Percentiles rank a stretch among this genome's conserved stretches.
Evolutionary conservation across 331 rosid species (phyloP).

Genomic region (Cydonia oblonga): DNA sequence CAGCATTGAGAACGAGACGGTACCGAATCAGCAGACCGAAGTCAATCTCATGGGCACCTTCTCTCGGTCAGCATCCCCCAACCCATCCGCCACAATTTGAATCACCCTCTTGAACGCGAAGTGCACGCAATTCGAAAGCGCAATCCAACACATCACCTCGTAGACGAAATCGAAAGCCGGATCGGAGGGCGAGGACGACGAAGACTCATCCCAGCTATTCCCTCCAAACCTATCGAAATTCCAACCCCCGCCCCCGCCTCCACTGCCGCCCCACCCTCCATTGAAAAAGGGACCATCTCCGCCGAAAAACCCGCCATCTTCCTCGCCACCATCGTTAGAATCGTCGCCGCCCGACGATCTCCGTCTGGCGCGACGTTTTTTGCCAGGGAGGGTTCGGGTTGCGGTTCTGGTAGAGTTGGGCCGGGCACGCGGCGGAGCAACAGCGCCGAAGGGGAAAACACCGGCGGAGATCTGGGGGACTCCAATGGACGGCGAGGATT

Average conservation of each 20-base stretch:
- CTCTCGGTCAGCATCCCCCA: conserved; percentile 48
- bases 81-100: conserved; percentile 38
- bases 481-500: conserved; percentile 16
- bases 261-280: conserved; percentile 33
- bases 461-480: conserved; percentile 41
- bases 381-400: conserved; percentile 44
- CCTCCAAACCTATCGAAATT: conserved; percentile 66
- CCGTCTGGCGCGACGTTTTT: conserved; percentile 57
- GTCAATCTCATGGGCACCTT: conserved; percentile 46
- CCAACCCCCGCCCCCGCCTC: conserved; percentile 56
- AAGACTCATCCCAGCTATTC: conserved; percentile 46
- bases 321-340: conserved; percentile 22
- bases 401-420: conserved; percentile 20
- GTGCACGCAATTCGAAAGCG: conserved; percentile 74
- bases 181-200: conserved; percentile 45
- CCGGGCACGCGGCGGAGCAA: conserved; percentile 66
- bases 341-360: conserved; percentile 28
- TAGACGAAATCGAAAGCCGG: conserved; percentile 78
- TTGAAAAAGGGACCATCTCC: conserved; percentile 29
- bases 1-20: conserved; percentile 4
- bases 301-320: conserved; percentile 18
- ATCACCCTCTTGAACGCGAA: conserved; percentile 63
- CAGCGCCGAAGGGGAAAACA: conserved; percentile 37
- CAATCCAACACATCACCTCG: conserved; percentile 79
- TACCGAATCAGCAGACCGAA: conserved; percentile 37